Evolutionary conservation across 2,329 filamentous ascomycete species (phyloP), one percentile per base, ranked within the genome.

Genomic region (Colletotrichum kahawae): DNA sequence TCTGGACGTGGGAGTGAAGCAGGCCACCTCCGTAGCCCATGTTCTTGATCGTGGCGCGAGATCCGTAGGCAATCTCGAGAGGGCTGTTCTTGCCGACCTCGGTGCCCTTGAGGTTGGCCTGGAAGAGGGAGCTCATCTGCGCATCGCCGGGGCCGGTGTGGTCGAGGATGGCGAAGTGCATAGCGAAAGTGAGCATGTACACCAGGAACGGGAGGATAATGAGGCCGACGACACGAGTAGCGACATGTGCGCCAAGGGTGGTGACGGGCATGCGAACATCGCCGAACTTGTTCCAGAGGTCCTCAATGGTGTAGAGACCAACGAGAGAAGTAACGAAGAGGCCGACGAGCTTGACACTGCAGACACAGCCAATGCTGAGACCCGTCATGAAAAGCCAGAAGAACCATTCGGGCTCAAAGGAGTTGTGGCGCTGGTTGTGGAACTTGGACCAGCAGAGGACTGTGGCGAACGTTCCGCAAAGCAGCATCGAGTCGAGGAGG

Each of bases 81-180:
- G 97, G 97, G 82, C 96, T 98, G 84, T 98, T 94, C 84, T 95
- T 95, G 82, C 96, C 96, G 77, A 99, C 96, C 78, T 97, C 94
- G 13, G 96, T 98, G 31, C 97, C 97, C 80, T 92, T 93, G 48
- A 99, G 90, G 82, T 99, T 99, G 63, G 97, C 97, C 84, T 99
- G 97, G 91, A 99, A 99, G 66, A 99, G 92, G 31, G 97, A 99
- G 87, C 96, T 98, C 97, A 99, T 99, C 86, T 99, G 97, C n/a
- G 97, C 97, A 87, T 99, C 97, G 70, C 97, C 97, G 9, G 97
- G 97, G 24, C 97, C 97, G 80, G 93, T 96, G 86, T 95, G 96
- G 84, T 97, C 95, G 74, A 99, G 91, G 77, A 99, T 95, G 77
- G 95, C 90, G 85, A 99, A 99, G 86, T 99, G 97, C 69, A 98